These are phyloP conservation scores for Alternaria sp. DNA, from an alignment of 2,329 filamentous ascomycete genomes.

Conservation along the genomic window DNA sequence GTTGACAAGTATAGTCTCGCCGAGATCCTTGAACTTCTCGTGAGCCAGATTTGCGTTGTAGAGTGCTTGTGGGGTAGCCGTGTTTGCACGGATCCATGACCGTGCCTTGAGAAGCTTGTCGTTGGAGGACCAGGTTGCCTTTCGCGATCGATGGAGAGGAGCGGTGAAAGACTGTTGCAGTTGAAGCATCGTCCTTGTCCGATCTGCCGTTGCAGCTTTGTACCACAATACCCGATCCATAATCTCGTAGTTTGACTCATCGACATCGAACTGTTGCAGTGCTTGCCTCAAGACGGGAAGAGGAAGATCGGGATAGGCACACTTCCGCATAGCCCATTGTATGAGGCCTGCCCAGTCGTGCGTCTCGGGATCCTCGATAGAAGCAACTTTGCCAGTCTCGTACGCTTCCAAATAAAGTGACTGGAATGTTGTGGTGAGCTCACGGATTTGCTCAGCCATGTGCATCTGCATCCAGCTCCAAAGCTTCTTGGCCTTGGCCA, in stretches of 20 bases:
- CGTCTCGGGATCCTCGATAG: constrained; percentile 64
- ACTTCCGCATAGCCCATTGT: constrained; percentile 66
- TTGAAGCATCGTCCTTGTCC: constrained; percentile 31
- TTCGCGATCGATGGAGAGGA: constrained; percentile 27
- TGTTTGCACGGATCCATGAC: constrained; percentile 56
- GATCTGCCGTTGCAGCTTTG: constrained; percentile 30
- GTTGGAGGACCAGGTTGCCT: neutral
- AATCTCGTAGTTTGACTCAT: constrained; percentile 35
- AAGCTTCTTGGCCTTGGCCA: constrained; percentile 42
- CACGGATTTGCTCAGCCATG: constrained; percentile 57
- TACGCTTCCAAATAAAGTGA: constrained; percentile 71
- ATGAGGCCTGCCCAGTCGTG: constrained; percentile 74
- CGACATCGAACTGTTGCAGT: constrained; percentile 30
- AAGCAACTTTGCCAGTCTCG: constrained; percentile 64
- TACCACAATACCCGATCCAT: constrained; percentile 36
- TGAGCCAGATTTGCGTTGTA: constrained; percentile 51
- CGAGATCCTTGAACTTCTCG: constrained; percentile 47
- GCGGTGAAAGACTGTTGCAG: constrained; percentile 30
- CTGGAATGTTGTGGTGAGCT: constrained; percentile 69
- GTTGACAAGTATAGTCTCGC: constrained; percentile 45
- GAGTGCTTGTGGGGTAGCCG: constrained; percentile 48
- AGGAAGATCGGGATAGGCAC: constrained; percentile 32
- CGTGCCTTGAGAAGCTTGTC: constrained; percentile 40
- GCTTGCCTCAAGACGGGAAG: constrained; percentile 29
- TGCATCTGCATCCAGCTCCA: constrained; percentile 47